Evolutionary conservation across 2,329 filamentous ascomycete genomes (phyloP).

Genomic region (Aspergillus ustus): DNA sequence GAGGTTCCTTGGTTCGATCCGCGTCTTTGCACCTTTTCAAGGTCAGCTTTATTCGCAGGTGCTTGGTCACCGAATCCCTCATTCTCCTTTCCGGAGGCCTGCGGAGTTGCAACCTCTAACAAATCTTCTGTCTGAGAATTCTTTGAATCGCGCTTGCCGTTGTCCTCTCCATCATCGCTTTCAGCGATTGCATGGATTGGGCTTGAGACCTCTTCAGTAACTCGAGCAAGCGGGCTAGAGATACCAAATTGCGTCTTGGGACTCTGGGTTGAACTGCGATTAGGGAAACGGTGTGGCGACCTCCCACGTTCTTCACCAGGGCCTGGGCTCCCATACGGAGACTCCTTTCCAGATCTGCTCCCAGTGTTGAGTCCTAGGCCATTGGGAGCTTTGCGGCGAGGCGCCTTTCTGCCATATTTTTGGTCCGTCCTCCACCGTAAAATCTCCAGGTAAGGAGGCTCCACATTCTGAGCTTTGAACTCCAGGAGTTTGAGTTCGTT

Average conservation of each 20-base stretch:
- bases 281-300: constrained; percentile 54
- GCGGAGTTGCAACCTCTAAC: constrained; percentile 46
- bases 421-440: constrained; percentile 94
- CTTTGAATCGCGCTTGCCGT: constrained; percentile 34
- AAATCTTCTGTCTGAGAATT: constrained; percentile 42
- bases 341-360: constrained; percentile 54
- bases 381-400: constrained; percentile 54
- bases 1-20: constrained; percentile 35
- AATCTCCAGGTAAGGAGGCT: constrained; percentile 93
- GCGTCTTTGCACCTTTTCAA: constrained; percentile 37
- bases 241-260: constrained; percentile 50
- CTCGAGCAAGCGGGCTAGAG: constrained; percentile 52
- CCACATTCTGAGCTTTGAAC: constrained; percentile 86
- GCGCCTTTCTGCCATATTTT: constrained; percentile 74
- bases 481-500: constrained; percentile 90
- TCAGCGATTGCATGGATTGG: constrained; percentile 39
- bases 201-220: constrained; percentile 50
- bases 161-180: constrained; percentile 39
- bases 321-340: constrained; percentile 56
- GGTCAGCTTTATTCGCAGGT: constrained; percentile 29
- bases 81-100: constrained; percentile 41
- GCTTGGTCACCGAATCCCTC: constrained; percentile 30
- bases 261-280: constrained; percentile 47
- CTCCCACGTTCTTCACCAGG: constrained; percentile 53
- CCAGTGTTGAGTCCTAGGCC: constrained; percentile 59